These are phyloP conservation scores for Cercospora brassicicola DNA, from an alignment of 2,329 filamentous ascomycete species.

Conservation along the genomic window DNA sequence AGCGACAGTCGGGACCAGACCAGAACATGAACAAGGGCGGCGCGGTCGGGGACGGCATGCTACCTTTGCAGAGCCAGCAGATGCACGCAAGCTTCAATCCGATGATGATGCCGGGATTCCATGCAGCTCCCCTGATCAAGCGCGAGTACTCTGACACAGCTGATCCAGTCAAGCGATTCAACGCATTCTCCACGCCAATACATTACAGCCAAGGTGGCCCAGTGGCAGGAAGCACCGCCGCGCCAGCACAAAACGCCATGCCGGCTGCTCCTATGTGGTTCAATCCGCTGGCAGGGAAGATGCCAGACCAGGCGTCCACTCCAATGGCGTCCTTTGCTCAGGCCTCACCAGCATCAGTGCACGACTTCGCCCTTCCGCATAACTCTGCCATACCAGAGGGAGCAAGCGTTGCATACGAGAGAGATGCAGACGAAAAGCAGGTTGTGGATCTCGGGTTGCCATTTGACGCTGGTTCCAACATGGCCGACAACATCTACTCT, in stretches of 20 bases:
- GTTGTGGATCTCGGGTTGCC: neutral
- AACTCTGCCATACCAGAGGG: neutral
- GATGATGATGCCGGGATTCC: neutral
- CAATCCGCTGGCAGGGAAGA: neutral
- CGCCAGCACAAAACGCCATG: neutral
- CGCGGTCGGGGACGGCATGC: neutral
- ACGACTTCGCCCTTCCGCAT: neutral
- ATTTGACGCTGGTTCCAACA: neutral
- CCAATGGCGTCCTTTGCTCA: neutral
- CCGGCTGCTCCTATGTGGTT: neutral
- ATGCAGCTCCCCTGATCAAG: neutral
- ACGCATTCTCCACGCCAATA: neutral
- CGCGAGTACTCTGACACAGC: neutral
- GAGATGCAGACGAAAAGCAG: neutral
- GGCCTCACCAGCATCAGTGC: neutral
- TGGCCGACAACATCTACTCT: neutral
- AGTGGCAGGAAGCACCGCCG: neutral
- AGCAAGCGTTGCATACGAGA: neutral
- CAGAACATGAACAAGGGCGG: neutral
- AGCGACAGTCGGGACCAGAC: neutral
- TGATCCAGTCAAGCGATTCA: conserved; percentile 1
- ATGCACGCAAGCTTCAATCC: neutral
- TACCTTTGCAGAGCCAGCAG: neutral
- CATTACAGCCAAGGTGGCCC: neutral
- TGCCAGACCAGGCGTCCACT: neutral